Percentiles rank a stretch among this genome's conserved stretches.
Evolutionary conservation across 2,329 filamentous ascomycete species (phyloP).

Genomic region (Aspergillus brasiliensis): DNA sequence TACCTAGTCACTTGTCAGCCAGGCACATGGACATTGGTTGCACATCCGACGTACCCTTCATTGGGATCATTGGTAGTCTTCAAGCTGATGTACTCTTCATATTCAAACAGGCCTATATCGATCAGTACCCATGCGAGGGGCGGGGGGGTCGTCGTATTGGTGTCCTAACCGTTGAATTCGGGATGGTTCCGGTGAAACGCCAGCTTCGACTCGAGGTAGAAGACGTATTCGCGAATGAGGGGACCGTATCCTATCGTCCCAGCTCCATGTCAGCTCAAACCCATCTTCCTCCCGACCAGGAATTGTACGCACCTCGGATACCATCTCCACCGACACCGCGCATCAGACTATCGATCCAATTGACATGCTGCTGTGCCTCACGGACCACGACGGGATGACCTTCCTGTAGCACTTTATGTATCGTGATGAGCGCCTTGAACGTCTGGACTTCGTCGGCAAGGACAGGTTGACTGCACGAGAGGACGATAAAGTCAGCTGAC

Average conservation of each 20-base stretch:
- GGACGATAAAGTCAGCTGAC: conserved; percentile 4
- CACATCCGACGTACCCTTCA: conserved; percentile 68
- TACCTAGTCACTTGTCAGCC: conserved; percentile 50
- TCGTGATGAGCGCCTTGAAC: conserved; percentile 95
- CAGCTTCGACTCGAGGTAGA: conserved; percentile 90
- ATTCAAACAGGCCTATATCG: conserved; percentile 76
- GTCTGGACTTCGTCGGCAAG: conserved; percentile 98
- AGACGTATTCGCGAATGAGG: conserved; percentile 94
- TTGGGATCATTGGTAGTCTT: conserved; percentile 99
- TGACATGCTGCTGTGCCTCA: conserved; percentile 84
- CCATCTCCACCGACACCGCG: conserved; percentile 81
- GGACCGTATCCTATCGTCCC: conserved; percentile 69
- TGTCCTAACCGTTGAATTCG: conserved; percentile 80
- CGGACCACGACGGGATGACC: conserved; percentile 84
- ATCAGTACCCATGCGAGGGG: conserved; percentile 3
- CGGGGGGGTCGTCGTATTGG: neutral
- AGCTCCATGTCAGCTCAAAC: conserved; percentile 1
- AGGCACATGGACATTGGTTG: neutral
- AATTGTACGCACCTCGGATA: conserved; percentile 63
- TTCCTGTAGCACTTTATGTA: conserved; percentile 97
- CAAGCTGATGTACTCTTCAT: conserved; percentile 97
- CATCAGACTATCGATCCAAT: conserved; percentile 91
- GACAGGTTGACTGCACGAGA: conserved; percentile 75
- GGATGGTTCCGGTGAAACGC: conserved; percentile 96
- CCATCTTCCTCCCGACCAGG: neutral